Conservation (phyloP, 179 eudicot species). For the Heliamphora pulchella region DNA sequence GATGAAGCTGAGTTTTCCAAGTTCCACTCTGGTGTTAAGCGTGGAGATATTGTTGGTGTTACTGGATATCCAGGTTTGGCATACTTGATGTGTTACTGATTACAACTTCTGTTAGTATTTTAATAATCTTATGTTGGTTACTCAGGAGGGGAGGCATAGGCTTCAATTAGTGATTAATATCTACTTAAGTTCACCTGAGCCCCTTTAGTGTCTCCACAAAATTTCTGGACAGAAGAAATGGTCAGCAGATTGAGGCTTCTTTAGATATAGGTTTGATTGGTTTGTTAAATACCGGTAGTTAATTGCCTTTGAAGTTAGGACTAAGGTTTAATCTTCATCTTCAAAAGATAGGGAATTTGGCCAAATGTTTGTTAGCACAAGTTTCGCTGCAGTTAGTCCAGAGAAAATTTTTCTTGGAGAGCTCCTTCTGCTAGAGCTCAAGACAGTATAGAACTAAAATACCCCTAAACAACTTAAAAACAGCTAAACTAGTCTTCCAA, state of each 20-base stretch:
- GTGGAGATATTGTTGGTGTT: conserved; percentile 94
- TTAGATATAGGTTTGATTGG: background rate
- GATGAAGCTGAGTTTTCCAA: conserved; percentile 66
- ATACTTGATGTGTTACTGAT: background rate
- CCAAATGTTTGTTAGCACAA: no score
- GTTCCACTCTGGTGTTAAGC: conserved; percentile 74
- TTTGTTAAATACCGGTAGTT: background rate
- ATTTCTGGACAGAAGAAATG: background rate
- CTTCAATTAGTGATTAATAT: background rate
- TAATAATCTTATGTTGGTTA: background rate
- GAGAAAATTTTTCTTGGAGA: no score
- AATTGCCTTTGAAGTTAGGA: background rate
- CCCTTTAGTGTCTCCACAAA: background rate
- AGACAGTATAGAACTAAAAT: no score
- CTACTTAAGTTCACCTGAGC: background rate
- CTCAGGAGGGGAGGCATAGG: background rate
- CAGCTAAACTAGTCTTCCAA: no score
- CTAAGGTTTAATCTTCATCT: no score
- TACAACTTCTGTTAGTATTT: background rate
- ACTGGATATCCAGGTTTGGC: conserved; percentile 79
- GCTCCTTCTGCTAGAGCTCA: no score
- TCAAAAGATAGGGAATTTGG: no score
- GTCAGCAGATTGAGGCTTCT: background rate
- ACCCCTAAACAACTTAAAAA: no score
- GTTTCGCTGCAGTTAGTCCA: no score